Evolutionary conservation across 768 basidiomycete species (phyloP), one percentile per base, ranked within the genome.

Genomic region (Mycena pura): DNA sequence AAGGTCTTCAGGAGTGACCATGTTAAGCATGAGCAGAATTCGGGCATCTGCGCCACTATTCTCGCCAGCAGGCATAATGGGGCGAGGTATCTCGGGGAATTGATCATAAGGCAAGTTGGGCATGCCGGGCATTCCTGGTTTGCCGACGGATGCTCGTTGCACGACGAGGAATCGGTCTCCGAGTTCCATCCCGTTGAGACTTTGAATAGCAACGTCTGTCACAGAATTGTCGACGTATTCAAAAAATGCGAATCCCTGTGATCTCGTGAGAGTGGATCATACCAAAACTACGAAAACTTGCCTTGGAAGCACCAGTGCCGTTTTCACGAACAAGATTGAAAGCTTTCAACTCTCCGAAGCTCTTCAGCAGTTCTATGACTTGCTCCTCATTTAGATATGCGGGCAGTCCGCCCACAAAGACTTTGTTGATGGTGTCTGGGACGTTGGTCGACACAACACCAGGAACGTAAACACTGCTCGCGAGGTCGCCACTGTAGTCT

Each of bases 251-350:
- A 97, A 99, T 69, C 97, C 97, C 96, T 98, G 69, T 4, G 47
- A 62, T 43, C 57, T 21, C 14, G 31, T 57, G 31, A 50, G 44
- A 58, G 67, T 47, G 54, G 56, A 31, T 25, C 17, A 25, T 28
- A 40, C 13, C 24, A 25, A 11, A 34, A 62, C 45, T 11, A 41
- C 22, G 22, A 25, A 40, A 43, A 65, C 77, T 47, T 61, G 91
- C 96, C 84, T 98, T 98, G 8, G 93, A 96, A 28, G 86, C 78
- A 47, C 92, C 93, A 59, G 89, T 93, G 40, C 88, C 89, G 64
- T 92, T 93, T 75, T 99, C 97, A 62, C 97, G 90, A 57, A 99
- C 97, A 44, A 99, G 84, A 72, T 99, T 99, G 86, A 99, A 99
- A 9, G 95, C 94, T 74, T 93, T 95, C 48, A 99, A 85, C 62